These are phyloP conservation scores for Candida sanyaensis DNA, from an alignment of 1,139 yeast genomes.

Conservation along the genomic window DNA sequence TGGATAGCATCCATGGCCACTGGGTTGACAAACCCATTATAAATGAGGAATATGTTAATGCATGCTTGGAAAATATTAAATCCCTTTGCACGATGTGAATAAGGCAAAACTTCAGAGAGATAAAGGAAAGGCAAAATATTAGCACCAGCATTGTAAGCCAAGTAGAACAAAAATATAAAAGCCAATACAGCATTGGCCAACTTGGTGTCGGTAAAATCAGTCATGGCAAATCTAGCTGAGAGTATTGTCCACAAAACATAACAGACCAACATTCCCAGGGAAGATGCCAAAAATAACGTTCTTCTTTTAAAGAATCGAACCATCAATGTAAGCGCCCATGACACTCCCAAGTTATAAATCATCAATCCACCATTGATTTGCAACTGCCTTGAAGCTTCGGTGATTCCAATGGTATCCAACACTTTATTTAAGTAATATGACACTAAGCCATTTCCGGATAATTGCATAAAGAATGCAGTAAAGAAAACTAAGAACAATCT, in stretches of 20 bases:
- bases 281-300: conserved; percentile 41
- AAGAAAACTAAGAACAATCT: conserved; percentile 40
- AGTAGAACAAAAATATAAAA: conserved; percentile 44
- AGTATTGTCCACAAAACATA: conserved; percentile 41
- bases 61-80: conserved; percentile 32
- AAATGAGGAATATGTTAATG: conserved; percentile 24
- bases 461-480: conserved; percentile 43
- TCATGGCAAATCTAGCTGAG: conserved; percentile 39
- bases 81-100: conserved; percentile 47
- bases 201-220: conserved; percentile 30
- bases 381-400: conserved; percentile 42
- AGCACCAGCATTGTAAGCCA: conserved; percentile 35
- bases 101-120: conserved; percentile 45
- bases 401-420: conserved; percentile 50
- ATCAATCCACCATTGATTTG: conserved; percentile 48
- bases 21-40: conserved; percentile 53
- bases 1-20: conserved; percentile 59
- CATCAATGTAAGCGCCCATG: conserved; percentile 29
- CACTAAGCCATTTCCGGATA: conserved; percentile 54
- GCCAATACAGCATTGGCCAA: conserved; percentile 47
- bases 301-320: conserved; percentile 43
- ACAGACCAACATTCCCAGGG: conserved; percentile 37
- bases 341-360: conserved; percentile 42
- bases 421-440: conserved; percentile 53
- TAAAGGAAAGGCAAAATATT: conserved; percentile 39